A percentile compares a stretch with the other conserved stretches of the same genome.
phyloP scores from a whole-genome alignment of 768 basidiomycete genomes.

The Xerocomus spinulosus region DNA sequence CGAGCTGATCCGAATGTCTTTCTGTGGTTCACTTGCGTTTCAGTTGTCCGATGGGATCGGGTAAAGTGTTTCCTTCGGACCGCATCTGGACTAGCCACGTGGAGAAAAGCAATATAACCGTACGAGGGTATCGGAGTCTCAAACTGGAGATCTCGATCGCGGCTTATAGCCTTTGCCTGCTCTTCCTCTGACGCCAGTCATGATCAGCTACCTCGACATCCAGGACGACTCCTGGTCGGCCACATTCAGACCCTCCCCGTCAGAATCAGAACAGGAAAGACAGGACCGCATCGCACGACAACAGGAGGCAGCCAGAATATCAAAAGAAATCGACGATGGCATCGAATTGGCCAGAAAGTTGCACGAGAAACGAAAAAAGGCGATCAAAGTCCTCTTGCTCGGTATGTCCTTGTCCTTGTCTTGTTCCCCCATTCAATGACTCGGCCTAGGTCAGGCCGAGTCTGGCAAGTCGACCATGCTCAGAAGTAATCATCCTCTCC shows the following conservation, averaged over 20 bases:
- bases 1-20: too few species aligned
- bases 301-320: constrained; percentile 22
- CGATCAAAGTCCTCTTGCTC: constrained; percentile 28
- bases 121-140: too few species aligned
- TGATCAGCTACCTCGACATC: neutral
- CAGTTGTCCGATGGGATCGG: too few species aligned
- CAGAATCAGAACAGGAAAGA: constrained; percentile 10
- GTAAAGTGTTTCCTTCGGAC: too few species aligned
- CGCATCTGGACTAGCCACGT: too few species aligned
- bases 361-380: constrained; percentile 23
- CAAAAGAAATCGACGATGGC: constrained; percentile 26
- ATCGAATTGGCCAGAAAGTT: constrained; percentile 24
- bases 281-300: constrained; percentile 11
- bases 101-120: too few species aligned
- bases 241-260: constrained; percentile 14
- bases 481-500: constrained; percentile 13
- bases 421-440: rapidly evolving
- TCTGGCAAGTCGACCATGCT: constrained; percentile 32
- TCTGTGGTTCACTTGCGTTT: too few species aligned
- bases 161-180: too few species aligned
- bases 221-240: constrained; percentile 22
- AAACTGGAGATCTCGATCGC: neutral
- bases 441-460: constrained; percentile 25
- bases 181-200: neutral
- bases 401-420: constrained; percentile 1